Evolutionary conservation across 805 yeast species (phyloP).

Genomic region (Debaryomyces castellii): DNA sequence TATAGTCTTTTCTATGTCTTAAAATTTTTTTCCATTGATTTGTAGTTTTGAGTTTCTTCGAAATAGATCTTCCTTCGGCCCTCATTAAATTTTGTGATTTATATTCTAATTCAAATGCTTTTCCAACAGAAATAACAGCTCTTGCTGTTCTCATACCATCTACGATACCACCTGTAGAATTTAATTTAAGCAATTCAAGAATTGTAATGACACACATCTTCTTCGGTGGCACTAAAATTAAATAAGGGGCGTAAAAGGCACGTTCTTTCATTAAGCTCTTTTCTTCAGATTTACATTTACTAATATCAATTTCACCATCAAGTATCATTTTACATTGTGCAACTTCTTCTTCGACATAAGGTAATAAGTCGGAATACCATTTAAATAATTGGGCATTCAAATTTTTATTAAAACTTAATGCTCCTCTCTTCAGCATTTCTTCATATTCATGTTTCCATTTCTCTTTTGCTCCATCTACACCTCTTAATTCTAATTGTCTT

Average conservation of each 20-base stretch:
- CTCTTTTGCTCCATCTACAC: constrained; percentile 80
- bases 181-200: constrained; percentile 72
- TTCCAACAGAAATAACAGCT: constrained; percentile 79
- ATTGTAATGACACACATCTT: constrained; percentile 83
- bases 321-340: constrained; percentile 50
- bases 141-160: constrained; percentile 85
- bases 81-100: constrained; percentile 64
- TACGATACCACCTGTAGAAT: constrained; percentile 69
- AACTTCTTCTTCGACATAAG: constrained; percentile 67
- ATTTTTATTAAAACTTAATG: constrained; percentile 51
- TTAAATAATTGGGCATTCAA: constrained; percentile 76
- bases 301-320: constrained; percentile 19
- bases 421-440: constrained; percentile 59
- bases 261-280: constrained; percentile 37
- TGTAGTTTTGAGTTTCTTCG: constrained; percentile 43
- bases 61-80: constrained; percentile 53
- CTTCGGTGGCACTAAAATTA: constrained; percentile 70
- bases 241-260: constrained; percentile 71
- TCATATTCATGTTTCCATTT: constrained; percentile 88
- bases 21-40: constrained; percentile 48
- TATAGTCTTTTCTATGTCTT: constrained; percentile 15
- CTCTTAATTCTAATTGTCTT: constrained; percentile 68
- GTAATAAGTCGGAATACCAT: constrained; percentile 78
- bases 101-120: constrained; percentile 81
- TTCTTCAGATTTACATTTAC: constrained; percentile 15